Evolutionary conservation across 1,139 yeast genomes (phyloP), one percentile per base, ranked within the genome.

Genomic region (Magnusiomyces fungicola): DNA sequence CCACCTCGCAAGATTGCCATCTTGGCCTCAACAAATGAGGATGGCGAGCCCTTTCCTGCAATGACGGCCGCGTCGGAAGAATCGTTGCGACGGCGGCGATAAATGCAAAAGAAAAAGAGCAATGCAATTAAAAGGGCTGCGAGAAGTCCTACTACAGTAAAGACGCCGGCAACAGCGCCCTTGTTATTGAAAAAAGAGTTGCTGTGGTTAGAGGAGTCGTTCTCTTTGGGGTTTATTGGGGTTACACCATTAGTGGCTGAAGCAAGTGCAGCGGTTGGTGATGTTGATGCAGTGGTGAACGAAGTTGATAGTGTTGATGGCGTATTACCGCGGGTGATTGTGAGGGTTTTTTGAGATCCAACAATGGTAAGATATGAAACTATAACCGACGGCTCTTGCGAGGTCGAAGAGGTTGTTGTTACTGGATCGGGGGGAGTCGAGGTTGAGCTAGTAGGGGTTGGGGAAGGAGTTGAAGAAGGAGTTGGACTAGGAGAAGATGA

Each of bases 141-240:
- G 2, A 77, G 78, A 3, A 81, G 61, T 1, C 83, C 88, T 4
- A 83, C 88, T 0, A 76, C 88, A 0, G 83, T 75, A 64, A 83
- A 83, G 0, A 82, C 80, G 12, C 89, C 89, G 0, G 87, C 89
- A 1, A 83, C 88, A 56, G 80, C 80, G 1, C 85, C 87, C 50
- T 71, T 75, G 47, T 75, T 66, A 55, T 74, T 74, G 62, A 80
- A 81, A 59, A 80, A 73, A 14, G 60, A 47, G 18, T 1, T 30
- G 14, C 29, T 24, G 18, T n/a, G 27, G n/a, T n/a, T n/a, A n/a
- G n/a, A n/a, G n/a, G n/a, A n/a, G n/a, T n/a, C n/a, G n/a, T n/a
- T n/a, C n/a, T n/a, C n/a, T n/a, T n/a, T n/a, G n/a, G n/a, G n/a
- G n/a, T n/a, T n/a, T n/a, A n/a, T n/a, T n/a, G n/a, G n/a, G n/a